phyloP scores from a whole-genome alignment of 495 filamentous ascomycete genomes.

The Chaetomium cochliodes region DNA sequence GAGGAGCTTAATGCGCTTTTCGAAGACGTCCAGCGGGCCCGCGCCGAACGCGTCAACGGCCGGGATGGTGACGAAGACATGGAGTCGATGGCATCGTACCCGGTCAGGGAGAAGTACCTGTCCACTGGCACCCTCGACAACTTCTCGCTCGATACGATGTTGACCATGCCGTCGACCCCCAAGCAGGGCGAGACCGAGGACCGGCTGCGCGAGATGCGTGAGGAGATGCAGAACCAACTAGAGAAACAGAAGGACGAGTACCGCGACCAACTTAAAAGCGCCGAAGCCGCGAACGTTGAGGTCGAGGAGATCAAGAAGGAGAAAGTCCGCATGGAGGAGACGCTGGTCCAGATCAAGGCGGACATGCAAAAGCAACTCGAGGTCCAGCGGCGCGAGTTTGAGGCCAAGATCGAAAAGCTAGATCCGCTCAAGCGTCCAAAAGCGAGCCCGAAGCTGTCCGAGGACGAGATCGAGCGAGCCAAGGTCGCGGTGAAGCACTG shows the following conservation, averaged over 20 bases:
- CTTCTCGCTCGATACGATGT: constrained; percentile 89
- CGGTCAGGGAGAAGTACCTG: constrained; percentile 91
- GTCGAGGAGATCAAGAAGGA: constrained; percentile 81
- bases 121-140: constrained; percentile 94
- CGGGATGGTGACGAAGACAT: constrained; percentile 81
- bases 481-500: constrained; percentile 66
- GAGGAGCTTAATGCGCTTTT: constrained; percentile 94
- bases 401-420: constrained; percentile 55
- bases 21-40: constrained; percentile 87
- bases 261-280: constrained; percentile 73
- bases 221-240: constrained; percentile 84
- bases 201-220: constrained; percentile 65
- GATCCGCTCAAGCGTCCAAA: constrained; percentile 51
- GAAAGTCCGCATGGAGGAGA: constrained; percentile 84
- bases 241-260: constrained; percentile 86
- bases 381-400: constrained; percentile 72
- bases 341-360: constrained; percentile 70
- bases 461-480: constrained; percentile 69
- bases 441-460: constrained; percentile 61
- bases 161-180: constrained; percentile 92
- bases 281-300: constrained; percentile 74
- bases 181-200: constrained; percentile 73
- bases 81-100: constrained; percentile 85
- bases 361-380: constrained; percentile 82
- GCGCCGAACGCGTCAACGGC: constrained; percentile 74